Conservation (phyloP, 2,329 filamentous ascomycete species). For the Coniosporium tulheliwenetii region DNA sequence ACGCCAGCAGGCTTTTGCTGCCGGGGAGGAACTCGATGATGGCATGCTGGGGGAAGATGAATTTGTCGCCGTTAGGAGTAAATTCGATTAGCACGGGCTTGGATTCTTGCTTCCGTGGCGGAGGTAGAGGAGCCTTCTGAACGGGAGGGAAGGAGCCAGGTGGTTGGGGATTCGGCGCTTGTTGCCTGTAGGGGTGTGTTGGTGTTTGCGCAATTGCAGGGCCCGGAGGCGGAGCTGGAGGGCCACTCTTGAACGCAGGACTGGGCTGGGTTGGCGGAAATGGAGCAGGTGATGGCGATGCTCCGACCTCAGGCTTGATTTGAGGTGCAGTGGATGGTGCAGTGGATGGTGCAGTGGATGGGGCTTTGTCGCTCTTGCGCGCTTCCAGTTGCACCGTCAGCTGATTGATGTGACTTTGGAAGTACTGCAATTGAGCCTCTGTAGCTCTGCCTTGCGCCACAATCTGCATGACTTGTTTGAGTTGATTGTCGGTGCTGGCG, state of each 20-base stretch:
- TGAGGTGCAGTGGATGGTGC: background rate
- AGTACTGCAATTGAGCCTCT: slow-evolving; percentile 54
- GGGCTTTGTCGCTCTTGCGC: slow-evolving; percentile 16
- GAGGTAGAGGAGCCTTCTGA: slow-evolving; percentile 16
- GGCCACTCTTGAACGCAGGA: background rate
- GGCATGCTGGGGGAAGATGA: slow-evolving; percentile 63
- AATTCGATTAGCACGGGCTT: slow-evolving; percentile 52
- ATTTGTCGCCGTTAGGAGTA: slow-evolving; percentile 43
- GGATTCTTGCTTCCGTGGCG: slow-evolving; percentile 39
- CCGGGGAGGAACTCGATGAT: slow-evolving; percentile 53
- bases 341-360: slow-evolving; percentile 1
- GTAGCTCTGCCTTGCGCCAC: slow-evolving; percentile 63
- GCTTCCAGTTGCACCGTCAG: slow-evolving; percentile 40
- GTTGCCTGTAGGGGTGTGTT: slow-evolving; percentile 2
- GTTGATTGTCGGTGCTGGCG: slow-evolving; percentile 54
- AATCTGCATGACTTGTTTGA: slow-evolving; percentile 69
- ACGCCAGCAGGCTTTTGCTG: slow-evolving; percentile 51
- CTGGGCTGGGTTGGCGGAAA: background rate
- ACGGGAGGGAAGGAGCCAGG: background rate
- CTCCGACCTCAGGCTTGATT: background rate
- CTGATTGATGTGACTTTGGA: slow-evolving; percentile 69
- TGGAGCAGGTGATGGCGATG: background rate
- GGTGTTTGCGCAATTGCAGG: slow-evolving; percentile 10
- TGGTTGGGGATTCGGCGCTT: background rate
- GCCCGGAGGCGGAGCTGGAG: slow-evolving; percentile 16